A percentile compares a stretch with the other conserved stretches of the same genome.
phyloP scores from a whole-genome alignment of 1,284 basidiomycete genomes.

The Ganoderma resinaceum region DNA sequence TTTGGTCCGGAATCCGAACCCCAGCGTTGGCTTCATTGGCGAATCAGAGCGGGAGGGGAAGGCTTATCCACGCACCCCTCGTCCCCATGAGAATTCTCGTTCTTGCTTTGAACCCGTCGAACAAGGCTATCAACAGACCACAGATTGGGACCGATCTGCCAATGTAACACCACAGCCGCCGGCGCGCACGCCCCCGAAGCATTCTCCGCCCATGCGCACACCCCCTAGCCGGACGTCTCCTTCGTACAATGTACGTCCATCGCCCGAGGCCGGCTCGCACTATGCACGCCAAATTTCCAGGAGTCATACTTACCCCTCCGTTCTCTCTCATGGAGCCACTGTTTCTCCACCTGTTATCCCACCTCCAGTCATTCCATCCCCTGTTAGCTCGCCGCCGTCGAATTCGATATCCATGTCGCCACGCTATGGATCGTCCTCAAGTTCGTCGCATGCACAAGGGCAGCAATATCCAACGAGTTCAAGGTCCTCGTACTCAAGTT shows the following conservation, averaged over 20 bases:
- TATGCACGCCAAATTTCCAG: slow-evolving; percentile 30
- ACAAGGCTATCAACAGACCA: slow-evolving; percentile 10
- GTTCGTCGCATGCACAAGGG: slow-evolving; percentile 10
- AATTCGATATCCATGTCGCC: slow-evolving; percentile 15
- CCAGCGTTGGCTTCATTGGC: slow-evolving; percentile 26
- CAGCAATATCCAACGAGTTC: slow-evolving; percentile 20
- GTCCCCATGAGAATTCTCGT: slow-evolving; percentile 14
- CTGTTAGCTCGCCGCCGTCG: slow-evolving; percentile 4
- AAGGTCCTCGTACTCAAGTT: slow-evolving; percentile 12
- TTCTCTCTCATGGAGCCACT: slow-evolving; percentile 10
- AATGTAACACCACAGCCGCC: slow-evolving; percentile 27
- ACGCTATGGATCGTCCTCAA: slow-evolving; percentile 17
- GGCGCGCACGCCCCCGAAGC: slow-evolving; percentile 24
- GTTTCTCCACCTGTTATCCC: slow-evolving; percentile 10
- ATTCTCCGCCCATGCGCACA: slow-evolving; percentile 18
- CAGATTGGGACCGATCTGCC: slow-evolving; percentile 20
- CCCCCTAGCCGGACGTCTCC: slow-evolving; percentile 26
- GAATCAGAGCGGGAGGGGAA: slow-evolving; percentile 34
- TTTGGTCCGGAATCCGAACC: neutral
- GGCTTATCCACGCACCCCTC: slow-evolving; percentile 35
- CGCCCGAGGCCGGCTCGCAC: slow-evolving; percentile 21
- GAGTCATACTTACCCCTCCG: slow-evolving; percentile 37
- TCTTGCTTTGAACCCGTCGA: slow-evolving; percentile 9
- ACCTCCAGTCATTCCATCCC: slow-evolving; percentile 22
- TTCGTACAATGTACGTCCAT: slow-evolving; percentile 24